A percentile compares a stretch with the other conserved stretches of the same genome.
Conservation (phyloP, 176 grass and related monocot species). For the Musa beccarii region DNA sequence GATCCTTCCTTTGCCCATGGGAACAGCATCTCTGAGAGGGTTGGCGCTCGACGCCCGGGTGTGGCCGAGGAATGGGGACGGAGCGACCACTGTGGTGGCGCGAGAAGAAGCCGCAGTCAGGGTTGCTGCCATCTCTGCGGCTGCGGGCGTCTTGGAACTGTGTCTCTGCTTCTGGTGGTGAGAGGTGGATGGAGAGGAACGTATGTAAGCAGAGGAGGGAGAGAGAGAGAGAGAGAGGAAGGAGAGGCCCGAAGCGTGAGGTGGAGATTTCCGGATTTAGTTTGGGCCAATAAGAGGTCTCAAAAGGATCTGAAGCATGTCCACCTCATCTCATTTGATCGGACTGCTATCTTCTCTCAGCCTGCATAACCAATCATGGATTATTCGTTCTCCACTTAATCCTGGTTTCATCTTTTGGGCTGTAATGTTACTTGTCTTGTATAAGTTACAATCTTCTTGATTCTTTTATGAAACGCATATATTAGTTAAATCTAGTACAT, state of each 20-base stretch:
- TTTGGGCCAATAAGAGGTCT: background rate
- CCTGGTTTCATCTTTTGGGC: background rate
- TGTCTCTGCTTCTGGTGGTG: background rate
- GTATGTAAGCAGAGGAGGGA: background rate
- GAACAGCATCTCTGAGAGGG: slow-evolving; percentile 41
- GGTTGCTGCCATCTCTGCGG: slow-evolving; percentile 39
- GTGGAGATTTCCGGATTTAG: slow-evolving; percentile 5
- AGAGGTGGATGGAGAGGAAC: no score
- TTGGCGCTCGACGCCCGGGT: slow-evolving; percentile 33
- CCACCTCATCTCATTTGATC: background rate
- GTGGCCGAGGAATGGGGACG: slow-evolving; percentile 52
- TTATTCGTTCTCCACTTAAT: background rate
- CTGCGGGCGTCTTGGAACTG: no score
- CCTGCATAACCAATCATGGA: background rate
- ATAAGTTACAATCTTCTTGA: no score
- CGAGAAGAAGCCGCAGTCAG: slow-evolving; percentile 53
- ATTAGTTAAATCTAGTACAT: no score
- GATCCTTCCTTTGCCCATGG: slow-evolving; percentile 41
- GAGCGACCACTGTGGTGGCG: slow-evolving; percentile 17
- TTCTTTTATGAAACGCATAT: no score
- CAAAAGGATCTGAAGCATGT: background rate
- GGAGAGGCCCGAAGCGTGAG: background rate
- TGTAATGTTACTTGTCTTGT: no score
- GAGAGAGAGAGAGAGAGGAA: background rate
- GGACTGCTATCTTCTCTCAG: background rate